A percentile compares a stretch with the other conserved stretches of the same genome.
These are phyloP conservation scores for Monilinia fructicola DNA, from an alignment of 2,329 filamentous ascomycete species.

Conservation along the genomic window DNA sequence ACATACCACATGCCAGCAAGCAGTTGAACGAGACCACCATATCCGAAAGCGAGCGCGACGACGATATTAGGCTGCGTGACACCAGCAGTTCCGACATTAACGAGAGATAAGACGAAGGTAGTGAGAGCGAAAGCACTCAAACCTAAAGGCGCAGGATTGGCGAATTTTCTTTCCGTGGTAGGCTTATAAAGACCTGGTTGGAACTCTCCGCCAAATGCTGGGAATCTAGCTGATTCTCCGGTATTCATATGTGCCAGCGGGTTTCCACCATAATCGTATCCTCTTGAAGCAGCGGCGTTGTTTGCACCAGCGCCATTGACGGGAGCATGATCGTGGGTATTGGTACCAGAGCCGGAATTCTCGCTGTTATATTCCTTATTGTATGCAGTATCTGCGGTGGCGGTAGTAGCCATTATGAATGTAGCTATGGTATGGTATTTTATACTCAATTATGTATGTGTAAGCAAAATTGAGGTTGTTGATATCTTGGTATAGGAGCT, in stretches of 20 bases:
- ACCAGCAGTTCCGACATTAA: slow-evolving; percentile 54
- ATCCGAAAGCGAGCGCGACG: slow-evolving; percentile 56
- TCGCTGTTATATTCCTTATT: slow-evolving; percentile 33
- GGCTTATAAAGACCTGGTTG: slow-evolving; percentile 59
- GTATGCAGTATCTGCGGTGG: slow-evolving; percentile 25
- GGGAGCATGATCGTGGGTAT: slow-evolving; percentile 29
- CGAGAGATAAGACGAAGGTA: slow-evolving; percentile 58
- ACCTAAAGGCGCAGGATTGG: slow-evolving; percentile 60
- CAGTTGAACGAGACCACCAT: slow-evolving; percentile 67
- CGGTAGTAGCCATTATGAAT: slow-evolving; percentile 35
- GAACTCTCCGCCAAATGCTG: slow-evolving; percentile 59
- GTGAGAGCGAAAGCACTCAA: slow-evolving; percentile 62
- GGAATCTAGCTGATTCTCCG: slow-evolving; percentile 45
- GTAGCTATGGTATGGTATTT: not conserved
- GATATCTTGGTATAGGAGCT: not conserved
- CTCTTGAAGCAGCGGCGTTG: slow-evolving; percentile 12
- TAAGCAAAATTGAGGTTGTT: not conserved
- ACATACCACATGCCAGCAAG: slow-evolving; percentile 61
- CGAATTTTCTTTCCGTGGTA: slow-evolving; percentile 53
- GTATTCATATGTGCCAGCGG: slow-evolving; percentile 52
- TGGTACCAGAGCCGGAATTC: not conserved
- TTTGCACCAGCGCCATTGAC: slow-evolving; percentile 19
- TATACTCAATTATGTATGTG: not conserved
- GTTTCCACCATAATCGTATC: slow-evolving; percentile 41
- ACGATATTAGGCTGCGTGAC: slow-evolving; percentile 53